Conservation (phyloP, 805 yeast species). For the Cyberlindnera samutprakarnensis region DNA sequence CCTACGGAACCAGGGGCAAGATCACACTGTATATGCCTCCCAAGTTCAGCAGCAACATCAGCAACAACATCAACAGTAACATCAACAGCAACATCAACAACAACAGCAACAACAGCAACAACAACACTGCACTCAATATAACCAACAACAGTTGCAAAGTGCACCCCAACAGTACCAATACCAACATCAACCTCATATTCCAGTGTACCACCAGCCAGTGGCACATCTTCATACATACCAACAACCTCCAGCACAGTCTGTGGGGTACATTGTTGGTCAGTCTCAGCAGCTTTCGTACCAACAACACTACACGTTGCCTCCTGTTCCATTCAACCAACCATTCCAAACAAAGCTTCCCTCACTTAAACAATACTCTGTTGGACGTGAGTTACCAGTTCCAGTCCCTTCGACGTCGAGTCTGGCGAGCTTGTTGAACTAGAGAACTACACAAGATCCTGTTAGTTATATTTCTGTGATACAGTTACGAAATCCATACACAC, state of each 20-base stretch:
- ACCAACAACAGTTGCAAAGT: conserved; percentile 6
- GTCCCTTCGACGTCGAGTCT: background rate
- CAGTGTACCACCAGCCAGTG: no score
- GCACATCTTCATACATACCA: background rate
- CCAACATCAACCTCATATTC: conserved; percentile 5
- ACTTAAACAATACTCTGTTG: background rate
- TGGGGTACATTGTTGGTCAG: no score
- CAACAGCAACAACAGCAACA: conserved; percentile 3
- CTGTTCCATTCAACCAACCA: background rate
- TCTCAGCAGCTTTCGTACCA: no score
- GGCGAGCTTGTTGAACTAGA: background rate
- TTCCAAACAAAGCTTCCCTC: background rate
- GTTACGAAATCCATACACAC: no score
- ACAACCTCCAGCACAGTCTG: background rate
- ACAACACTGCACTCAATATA: conserved; percentile 10
- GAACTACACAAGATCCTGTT: no score
- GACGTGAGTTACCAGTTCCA: background rate
- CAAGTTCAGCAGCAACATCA: conserved; percentile 4
- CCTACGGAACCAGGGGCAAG: conserved; percentile 19
- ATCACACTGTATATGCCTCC: conserved; percentile 2
- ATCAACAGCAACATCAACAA: conserved; percentile 8
- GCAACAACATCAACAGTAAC: conserved; percentile 6
- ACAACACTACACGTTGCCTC: background rate
- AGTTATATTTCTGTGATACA: no score
- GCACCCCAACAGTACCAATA: conserved; percentile 9